phyloP scores from a whole-genome alignment of 768 basidiomycete genomes.

The Flagelloscypha sp. region DNA sequence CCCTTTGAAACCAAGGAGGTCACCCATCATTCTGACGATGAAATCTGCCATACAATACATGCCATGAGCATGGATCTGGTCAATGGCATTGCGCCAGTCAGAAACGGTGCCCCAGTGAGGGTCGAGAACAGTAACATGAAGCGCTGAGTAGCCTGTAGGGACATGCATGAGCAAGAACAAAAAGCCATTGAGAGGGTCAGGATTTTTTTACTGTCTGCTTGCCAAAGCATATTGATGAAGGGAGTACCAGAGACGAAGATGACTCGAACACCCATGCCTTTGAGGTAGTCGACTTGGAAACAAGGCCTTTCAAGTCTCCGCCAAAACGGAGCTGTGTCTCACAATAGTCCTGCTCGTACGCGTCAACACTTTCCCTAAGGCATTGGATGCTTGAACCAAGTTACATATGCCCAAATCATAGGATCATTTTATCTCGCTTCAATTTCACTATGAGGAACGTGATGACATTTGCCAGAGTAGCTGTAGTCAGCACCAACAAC shows the following conservation, averaged over 20 bases:
- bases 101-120: conserved; percentile 57
- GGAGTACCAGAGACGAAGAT: conserved; percentile 65
- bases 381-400: too few species aligned
- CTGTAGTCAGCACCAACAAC: conserved; percentile 48
- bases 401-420: too few species aligned
- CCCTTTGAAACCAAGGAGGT: conserved; percentile 53
- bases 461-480: conserved; percentile 25
- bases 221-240: conserved; percentile 65
- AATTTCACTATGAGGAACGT: too few species aligned
- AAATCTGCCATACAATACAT: conserved; percentile 67
- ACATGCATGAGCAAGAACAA: too few species aligned
- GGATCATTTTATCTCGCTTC: too few species aligned
- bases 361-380: too few species aligned
- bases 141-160: conserved; percentile 60
- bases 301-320: conserved; percentile 52
- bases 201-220: conserved; percentile 62
- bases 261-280: conserved; percentile 50
- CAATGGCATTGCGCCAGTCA: conserved; percentile 49
- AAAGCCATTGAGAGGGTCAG: too few species aligned
- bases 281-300: conserved; percentile 51
- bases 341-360: conserved; percentile 53
- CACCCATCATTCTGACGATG: conserved; percentile 63
- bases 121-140: conserved; percentile 57
- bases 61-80: conserved; percentile 42
- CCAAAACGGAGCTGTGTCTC: conserved; percentile 58